These are phyloP conservation scores for Malassezia pachydermatis DNA, from an alignment of 1,284 basidiomycete genomes.

Conservation along the genomic window DNA sequence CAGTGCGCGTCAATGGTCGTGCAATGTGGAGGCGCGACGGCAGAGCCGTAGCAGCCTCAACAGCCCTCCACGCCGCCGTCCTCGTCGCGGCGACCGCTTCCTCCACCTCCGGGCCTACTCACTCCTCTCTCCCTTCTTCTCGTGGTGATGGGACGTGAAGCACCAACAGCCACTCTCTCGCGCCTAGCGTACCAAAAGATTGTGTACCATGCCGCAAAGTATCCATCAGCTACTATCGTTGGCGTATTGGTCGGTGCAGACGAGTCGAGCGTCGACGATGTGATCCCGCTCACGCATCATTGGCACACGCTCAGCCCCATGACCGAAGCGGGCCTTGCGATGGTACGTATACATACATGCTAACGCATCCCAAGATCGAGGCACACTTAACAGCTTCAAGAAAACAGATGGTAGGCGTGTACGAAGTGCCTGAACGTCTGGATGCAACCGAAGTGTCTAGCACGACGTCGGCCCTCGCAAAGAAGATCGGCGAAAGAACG, in stretches of 20 bases:
- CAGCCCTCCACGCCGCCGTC: no score
- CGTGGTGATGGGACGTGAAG: no score
- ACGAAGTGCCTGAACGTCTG: conserved; percentile 17
- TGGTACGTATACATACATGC: conserved; percentile 8
- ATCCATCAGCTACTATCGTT: conserved; percentile 11
- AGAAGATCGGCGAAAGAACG: conserved; percentile 2
- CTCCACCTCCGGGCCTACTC: no score
- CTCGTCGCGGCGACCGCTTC: no score
- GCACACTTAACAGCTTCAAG: not conserved
- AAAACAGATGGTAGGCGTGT: conserved; percentile 11
- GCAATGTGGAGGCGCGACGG: no score
- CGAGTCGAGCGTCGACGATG: conserved; percentile 4
- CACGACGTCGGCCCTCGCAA: conserved; percentile 10
- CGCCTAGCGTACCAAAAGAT: conserved; percentile 18
- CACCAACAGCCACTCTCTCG: no score
- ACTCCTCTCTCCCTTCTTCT: no score
- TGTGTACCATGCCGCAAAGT: conserved; percentile 20
- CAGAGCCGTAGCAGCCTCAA: no score
- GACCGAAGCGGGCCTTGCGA: conserved; percentile 18
- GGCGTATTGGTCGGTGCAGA: conserved; percentile 16
- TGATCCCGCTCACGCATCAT: conserved; percentile 17
- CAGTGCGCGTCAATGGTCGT: no score
- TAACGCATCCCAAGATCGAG: not conserved
- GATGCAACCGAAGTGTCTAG: not conserved
- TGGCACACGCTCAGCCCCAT: conserved; percentile 18